phyloP scores from a whole-genome alignment of 306 rosid genomes.

The Echinosophora koreensis region DNA sequence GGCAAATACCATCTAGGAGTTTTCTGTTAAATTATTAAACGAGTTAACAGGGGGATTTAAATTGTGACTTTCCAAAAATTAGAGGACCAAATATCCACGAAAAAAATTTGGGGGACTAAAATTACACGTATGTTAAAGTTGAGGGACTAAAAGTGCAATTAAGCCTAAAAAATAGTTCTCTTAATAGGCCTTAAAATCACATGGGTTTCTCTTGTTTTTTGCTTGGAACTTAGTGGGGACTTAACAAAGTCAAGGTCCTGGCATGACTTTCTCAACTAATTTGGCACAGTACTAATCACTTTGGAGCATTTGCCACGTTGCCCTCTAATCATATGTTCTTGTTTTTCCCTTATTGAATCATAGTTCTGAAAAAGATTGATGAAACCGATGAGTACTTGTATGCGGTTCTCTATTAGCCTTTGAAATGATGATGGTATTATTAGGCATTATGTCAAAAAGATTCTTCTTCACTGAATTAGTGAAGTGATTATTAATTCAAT shows the following conservation, averaged over 20 bases:
- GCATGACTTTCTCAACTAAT: conserved; percentile 34
- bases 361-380: too few relatives aligned
- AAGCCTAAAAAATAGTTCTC: too few relatives aligned
- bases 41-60: too few relatives aligned
- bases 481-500: conserved; percentile 33
- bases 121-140: too few relatives aligned
- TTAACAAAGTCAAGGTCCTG: conserved; percentile 46
- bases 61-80: too few relatives aligned
- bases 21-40: too few relatives aligned
- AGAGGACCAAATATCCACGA: too few relatives aligned
- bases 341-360: too few relatives aligned
- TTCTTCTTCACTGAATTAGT: conserved; percentile 34
- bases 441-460: conserved; percentile 9
- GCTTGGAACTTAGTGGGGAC: conserved; percentile 35
- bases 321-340: conserved; percentile 24
- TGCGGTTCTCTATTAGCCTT: conserved; percentile 7
- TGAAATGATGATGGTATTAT: conserved; percentile 33
- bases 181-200: conserved; percentile 25
- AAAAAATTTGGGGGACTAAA: too few relatives aligned
- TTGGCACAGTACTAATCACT: conserved; percentile 24
- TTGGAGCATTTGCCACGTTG: conserved; percentile 27
- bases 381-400: too few relatives aligned
- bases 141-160: too few relatives aligned
- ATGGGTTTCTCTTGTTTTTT: conserved; percentile 40
- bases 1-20: too few relatives aligned